Evolutionary conservation across 495 filamentous ascomycete genomes (phyloP), one percentile per base, ranked within the genome.

Genomic region (Aspergillus ellipticus): DNA sequence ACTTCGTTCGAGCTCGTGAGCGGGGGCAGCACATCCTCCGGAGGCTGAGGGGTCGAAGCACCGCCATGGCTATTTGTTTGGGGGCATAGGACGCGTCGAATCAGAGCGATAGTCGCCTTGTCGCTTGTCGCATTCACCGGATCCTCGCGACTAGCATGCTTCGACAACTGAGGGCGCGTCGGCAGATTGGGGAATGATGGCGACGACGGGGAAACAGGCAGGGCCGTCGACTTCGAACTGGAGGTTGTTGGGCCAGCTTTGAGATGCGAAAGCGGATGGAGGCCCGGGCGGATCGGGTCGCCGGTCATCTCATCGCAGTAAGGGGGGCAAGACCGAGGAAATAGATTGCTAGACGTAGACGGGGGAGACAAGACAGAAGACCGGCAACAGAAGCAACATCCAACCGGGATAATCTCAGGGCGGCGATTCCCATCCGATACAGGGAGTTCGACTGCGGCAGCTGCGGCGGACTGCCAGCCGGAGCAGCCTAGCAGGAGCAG

Each of bases 1-100:
- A 96, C 83, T 55, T 92, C 89, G 66, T 96, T 94, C 54, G 88
- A 90, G 71, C 89, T 92, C 17, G 94, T 96, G 60, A 98, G 81
- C 19, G 92, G 91, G 33, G 93, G 94, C 39, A 98, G 72, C 24
- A 96, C 76, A 58, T 92, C 89, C 47, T 93, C 83, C 54, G 95
- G 75, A 53, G 85, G 75, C 58, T 71, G 78, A 17, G 78, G 70
- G 19, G 76, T 76, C 24, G 69, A 73, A 28, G 56, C 50, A 15
- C 66, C 61, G 39, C 72, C 70, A 59, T 78, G 65, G 42, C 39
- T 64, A 52, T 72, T 68, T 19, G 69, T 66, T 28, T 81, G 78
- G 22, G 82, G 78, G 62, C 85, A 88, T n/a, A 90, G 76, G 15
- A 84, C 79, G 11, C 84, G 81, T 56, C 86, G 79, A 56, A 90